A percentile compares a stretch with the other conserved stretches of the same genome.
Conservation (phyloP, 2,329 filamentous ascomycete genomes). For the Trichophyton benhamiae region DNA sequence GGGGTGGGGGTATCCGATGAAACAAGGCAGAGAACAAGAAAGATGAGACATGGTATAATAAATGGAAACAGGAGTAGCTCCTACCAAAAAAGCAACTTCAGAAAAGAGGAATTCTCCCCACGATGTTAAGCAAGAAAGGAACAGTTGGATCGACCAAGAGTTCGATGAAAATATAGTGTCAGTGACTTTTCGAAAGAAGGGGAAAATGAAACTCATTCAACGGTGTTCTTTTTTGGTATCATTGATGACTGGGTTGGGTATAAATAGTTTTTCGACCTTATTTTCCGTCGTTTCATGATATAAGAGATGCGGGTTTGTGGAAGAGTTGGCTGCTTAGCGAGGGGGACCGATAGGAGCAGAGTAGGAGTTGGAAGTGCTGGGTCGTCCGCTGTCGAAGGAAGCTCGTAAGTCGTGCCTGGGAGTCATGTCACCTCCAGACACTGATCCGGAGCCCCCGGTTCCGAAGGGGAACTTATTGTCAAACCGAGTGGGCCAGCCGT, state of each 20-base stretch:
- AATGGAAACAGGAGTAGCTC: neutral
- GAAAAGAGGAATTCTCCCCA: neutral
- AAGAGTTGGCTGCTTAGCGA: slow-evolving; percentile 51
- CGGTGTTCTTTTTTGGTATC: slow-evolving; percentile 1
- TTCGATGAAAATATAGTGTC: neutral
- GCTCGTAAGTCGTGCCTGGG: slow-evolving; percentile 72
- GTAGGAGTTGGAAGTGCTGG: slow-evolving; percentile 95
- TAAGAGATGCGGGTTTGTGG: neutral
- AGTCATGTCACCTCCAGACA: slow-evolving; percentile 60
- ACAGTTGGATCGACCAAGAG: slow-evolving; percentile 1
- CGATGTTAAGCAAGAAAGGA: neutral
- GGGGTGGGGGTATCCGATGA: slow-evolving; percentile 20
- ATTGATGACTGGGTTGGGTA: neutral
- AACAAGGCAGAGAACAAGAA: neutral
- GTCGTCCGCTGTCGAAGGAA: slow-evolving; percentile 82
- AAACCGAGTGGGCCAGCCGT: slow-evolving; percentile 39
- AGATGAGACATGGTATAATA: neutral
- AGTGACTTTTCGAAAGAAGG: neutral
- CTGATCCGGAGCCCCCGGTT: slow-evolving; percentile 17
- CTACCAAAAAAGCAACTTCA: neutral
- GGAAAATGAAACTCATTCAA: neutral
- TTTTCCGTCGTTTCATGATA: neutral
- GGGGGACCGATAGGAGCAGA: slow-evolving; percentile 81
- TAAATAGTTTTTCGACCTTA: neutral
- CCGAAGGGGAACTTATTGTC: slow-evolving; percentile 56